Evolutionary conservation across 306 rosid genomes (phyloP), one percentile per base, ranked within the genome.

Genomic region (Dryas octopetala): DNA sequence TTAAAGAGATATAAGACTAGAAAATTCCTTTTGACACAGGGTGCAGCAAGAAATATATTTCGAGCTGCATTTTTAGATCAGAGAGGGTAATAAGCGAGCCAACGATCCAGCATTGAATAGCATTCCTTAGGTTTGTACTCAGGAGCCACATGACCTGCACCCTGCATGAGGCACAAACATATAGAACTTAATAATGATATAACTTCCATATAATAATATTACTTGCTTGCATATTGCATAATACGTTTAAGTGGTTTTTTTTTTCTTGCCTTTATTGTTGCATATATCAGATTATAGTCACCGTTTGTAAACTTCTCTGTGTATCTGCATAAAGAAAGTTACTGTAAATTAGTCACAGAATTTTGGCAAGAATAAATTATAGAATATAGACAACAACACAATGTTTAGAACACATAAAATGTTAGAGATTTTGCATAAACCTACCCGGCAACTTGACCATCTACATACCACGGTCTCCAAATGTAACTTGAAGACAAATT

Each of bases 381-480:
- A 4, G 53, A 6, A 38, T 62, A 5, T 26, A 49, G 38, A 49
- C 13, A n/a, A 40, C 58, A 23, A 8, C 16, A 1, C 6, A 53
- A 54, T 15, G 10, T 57, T 32, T 32, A 32, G 38, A 32, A 32
- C 38, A 32, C 41, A 50, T n/a, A 44, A 48, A 4, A 15, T 48
- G 46, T 23, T 10, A 41, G 0, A 61, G 47, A 71, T 9, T 26
- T 62, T 15, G 48, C 23, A 40, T 4, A 47, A 71, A 62, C 77
- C 23, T 71, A 78, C 82, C 82, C 82, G 7, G 82, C 82, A 43
- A 78, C 82, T 78, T 78, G 82, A 44, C 73, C 82, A 71, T 78
- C 77, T 47, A 78, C 77, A 54, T 26, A 78, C 82, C 82, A 78
- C 16, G 77, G 66, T 50, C 77, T 49, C 82, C 82, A 78, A 64